Evolutionary conservation across 352 stramenopile species (phyloP), one percentile per base, ranked within the genome.

Genomic region (Phytophthora crassamura): DNA sequence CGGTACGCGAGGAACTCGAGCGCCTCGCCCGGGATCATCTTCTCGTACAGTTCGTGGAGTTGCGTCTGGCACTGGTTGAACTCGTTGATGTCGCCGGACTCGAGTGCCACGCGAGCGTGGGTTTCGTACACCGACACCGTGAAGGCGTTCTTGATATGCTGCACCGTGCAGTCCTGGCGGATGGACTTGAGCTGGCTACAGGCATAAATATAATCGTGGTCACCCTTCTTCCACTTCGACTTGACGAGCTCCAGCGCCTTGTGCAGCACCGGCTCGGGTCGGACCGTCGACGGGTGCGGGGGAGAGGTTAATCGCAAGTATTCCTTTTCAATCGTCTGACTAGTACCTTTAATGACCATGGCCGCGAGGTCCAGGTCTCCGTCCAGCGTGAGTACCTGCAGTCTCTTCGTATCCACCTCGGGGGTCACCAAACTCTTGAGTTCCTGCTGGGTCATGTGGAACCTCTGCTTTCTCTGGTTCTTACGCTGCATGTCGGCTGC

Each of bases 161-260:
- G 94, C 28, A 99, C 96, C 14, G 95, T 99, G 64, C 98, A 97
- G 82, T 99, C 98, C 77, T 99, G 98, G 18, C 98, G 93, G 63
- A 99, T 98, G 25, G 97, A 98, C 77, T 99, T 99, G 47, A 99
- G 91, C 72, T 99, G 97, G 56, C 95, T 98, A 88, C 97, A 99
- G 65, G 97, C 85, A 86, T 97, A 97, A 59, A 96, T 75, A 87
- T 98, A 98, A 84, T 98, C 91, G 60, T 83, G 89, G 41, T 88
- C 76, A 64, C 77, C 75, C 51, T 86, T 62, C 60, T 94, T 91
- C 90, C 92, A 98, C 79, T 95, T 92, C 33, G 72, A 76, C 64
- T 96, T 88, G 36, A 98, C 79, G 65, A 94, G 77, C 64, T 90
- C 69, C 46, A 98, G 74, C 48, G 96, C 95, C 42, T 93, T 74